These are phyloP conservation scores for Akanthomyces muscarius DNA, from an alignment of 2,329 filamentous ascomycete genomes.

Conservation along the genomic window DNA sequence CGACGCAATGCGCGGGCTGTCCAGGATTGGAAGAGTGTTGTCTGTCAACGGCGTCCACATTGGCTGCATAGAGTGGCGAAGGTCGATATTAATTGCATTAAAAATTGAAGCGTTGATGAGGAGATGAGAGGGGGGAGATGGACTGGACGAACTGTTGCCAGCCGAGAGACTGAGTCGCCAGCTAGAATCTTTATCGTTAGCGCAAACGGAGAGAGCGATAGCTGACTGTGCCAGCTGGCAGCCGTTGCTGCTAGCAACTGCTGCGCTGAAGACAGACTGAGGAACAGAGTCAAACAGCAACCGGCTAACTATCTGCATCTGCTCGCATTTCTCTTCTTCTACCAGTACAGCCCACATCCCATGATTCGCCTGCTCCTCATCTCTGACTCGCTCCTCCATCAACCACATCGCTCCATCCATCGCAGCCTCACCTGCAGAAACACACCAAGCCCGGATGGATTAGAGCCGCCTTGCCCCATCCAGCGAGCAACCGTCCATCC, in stretches of 20 bases:
- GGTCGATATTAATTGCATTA: slow-evolving; percentile 9
- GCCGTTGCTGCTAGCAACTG: not conserved
- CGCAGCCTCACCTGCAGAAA: slow-evolving; percentile 14
- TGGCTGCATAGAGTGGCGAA: slow-evolving; percentile 3
- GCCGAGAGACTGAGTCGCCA: not conserved
- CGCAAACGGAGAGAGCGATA: not conserved
- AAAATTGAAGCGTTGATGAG: not conserved
- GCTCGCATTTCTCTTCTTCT: too few species aligned
- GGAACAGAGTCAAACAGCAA: too few species aligned
- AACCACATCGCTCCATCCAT: slow-evolving; percentile 3
- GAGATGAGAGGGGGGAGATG: not conserved
- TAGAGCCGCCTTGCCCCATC: slow-evolving; percentile 12
- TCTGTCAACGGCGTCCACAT: not conserved
- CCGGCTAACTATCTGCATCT: too few species aligned
- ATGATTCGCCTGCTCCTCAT: not conserved
- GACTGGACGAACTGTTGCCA: not conserved
- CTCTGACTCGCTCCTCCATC: slow-evolving; percentile 2
- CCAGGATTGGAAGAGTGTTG: not conserved
- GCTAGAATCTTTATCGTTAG: not conserved
- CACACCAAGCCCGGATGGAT: not conserved
- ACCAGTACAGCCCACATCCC: too few species aligned
- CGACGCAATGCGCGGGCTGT: not conserved
- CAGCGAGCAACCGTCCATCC: slow-evolving; percentile 16
- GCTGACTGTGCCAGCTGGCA: not conserved
- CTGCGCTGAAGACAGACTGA: not conserved